Evolutionary conservation across 75 land plant species (phyloP).

Genomic region (Selaginella moellendorffii): DNA sequence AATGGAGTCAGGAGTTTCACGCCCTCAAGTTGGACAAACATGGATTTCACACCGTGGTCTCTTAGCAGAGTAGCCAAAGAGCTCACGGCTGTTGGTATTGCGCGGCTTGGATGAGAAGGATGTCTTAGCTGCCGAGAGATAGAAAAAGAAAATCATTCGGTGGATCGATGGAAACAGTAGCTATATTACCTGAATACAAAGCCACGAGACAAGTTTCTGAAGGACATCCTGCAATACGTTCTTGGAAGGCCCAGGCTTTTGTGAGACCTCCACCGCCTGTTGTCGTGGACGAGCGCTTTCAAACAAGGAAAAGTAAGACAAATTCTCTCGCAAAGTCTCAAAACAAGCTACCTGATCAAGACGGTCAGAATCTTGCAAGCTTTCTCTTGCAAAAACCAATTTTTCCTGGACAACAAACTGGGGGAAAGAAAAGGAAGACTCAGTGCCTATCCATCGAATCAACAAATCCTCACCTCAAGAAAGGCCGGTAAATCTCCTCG

Average conservation of each 20-base stretch:
- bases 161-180: neutral
- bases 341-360: constrained; percentile 50
- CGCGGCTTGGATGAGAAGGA: constrained; percentile 84
- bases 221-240: constrained; percentile 46
- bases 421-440: neutral
- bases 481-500: constrained; percentile 78
- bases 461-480: constrained; percentile 36
- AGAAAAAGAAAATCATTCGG: constrained; percentile 11
- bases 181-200: constrained; percentile 43
- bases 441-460: neutral
- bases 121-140: constrained; percentile 68
- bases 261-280: neutral
- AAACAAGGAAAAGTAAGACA: neutral
- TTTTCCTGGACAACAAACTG: constrained; percentile 72
- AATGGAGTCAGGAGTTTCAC: constrained; percentile 70
- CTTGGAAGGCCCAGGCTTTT: constrained; percentile 6
- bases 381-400: constrained; percentile 92
- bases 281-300: constrained; percentile 51
- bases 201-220: constrained; percentile 59
- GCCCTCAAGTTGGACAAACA: constrained; percentile 78
- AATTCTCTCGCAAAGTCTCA: neutral
- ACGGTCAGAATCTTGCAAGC: constrained; percentile 77
- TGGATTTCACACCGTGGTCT: constrained; percentile 51
- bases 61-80: constrained; percentile 66
- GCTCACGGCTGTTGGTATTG: constrained; percentile 51